A percentile compares a stretch with the other conserved stretches of the same genome.
phyloP scores from a whole-genome alignment of 1,284 basidiomycete genomes.

The Stygiomarasmius scandens region DNA sequence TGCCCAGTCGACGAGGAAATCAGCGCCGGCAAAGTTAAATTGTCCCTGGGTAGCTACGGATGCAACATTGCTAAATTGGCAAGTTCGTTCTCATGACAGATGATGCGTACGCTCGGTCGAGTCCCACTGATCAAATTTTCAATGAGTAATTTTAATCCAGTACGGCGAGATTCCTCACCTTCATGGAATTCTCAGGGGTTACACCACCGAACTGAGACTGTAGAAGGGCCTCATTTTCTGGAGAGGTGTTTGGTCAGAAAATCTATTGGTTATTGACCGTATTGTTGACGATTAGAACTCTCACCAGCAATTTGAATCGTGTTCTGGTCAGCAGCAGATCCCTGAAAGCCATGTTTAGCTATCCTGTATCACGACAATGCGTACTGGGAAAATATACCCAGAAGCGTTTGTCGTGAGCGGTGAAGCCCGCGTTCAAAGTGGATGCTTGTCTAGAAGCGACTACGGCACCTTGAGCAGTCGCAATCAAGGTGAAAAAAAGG shows the following conservation, averaged over 20 bases:
- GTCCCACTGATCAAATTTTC: slow-evolving; percentile 22
- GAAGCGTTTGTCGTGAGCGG: too few species aligned
- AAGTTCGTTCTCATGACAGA: too few species aligned
- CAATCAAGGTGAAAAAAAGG: too few species aligned
- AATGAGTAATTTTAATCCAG: too few species aligned
- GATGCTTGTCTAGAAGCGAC: too few species aligned
- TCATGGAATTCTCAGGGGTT: slow-evolving; percentile 41
- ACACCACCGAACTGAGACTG: slow-evolving; percentile 37
- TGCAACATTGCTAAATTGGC: too few species aligned
- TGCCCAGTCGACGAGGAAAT: slow-evolving; percentile 33
- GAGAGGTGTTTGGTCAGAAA: not conserved
- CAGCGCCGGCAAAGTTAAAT: slow-evolving; percentile 27
- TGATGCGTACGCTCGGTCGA: slow-evolving; percentile 20
- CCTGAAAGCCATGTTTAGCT: slow-evolving; percentile 24
- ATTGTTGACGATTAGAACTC: too few species aligned
- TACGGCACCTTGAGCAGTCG: too few species aligned
- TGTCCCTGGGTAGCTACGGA: slow-evolving; percentile 19
- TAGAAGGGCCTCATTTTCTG: slow-evolving; percentile 32
- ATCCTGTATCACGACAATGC: too few species aligned
- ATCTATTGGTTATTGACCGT: not conserved
- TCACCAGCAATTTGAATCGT: slow-evolving; percentile 32
- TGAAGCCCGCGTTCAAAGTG: too few species aligned
- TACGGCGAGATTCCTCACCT: slow-evolving; percentile 24
- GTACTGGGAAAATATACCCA: too few species aligned
- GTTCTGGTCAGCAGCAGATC: slow-evolving; percentile 31